Percentiles rank a stretch among this genome's conserved stretches.
Conservation (phyloP, 352 stramenopile species). For the Pythium rhizo-oryzae region DNA sequence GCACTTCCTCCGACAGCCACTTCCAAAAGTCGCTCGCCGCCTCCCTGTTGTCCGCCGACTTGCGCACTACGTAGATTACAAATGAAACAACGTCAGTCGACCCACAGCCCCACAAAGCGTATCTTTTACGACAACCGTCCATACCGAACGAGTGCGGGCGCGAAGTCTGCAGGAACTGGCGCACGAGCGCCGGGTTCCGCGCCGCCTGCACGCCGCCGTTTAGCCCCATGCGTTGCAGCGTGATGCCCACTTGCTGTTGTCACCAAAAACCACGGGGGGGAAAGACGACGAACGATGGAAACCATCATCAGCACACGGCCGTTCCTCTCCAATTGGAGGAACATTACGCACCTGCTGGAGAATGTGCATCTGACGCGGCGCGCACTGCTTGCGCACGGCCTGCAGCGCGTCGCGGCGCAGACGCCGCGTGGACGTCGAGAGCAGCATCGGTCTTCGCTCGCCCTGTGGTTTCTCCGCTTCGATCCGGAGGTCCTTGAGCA, state of each 20-base stretch:
- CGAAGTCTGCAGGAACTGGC: slow-evolving; percentile 56
- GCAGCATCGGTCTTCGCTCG: slow-evolving; percentile 29
- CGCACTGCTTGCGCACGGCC: slow-evolving; percentile 56
- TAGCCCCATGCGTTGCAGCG: slow-evolving; percentile 57
- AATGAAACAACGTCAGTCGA: slow-evolving; percentile 2
- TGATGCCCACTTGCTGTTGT: slow-evolving; percentile 64
- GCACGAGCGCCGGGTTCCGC: slow-evolving; percentile 39
- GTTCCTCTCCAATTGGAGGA: slow-evolving; percentile 2
- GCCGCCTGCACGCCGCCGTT: slow-evolving; percentile 38
- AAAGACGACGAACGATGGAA: neutral
- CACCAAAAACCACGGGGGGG: neutral
- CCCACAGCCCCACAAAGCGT: neutral
- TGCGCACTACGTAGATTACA: slow-evolving; percentile 41
- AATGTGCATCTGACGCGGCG: slow-evolving; percentile 63
- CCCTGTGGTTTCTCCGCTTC: neutral
- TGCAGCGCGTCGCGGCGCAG: slow-evolving; percentile 59
- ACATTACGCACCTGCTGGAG: slow-evolving; percentile 61
- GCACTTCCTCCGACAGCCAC: slow-evolving; percentile 84
- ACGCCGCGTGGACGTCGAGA: slow-evolving; percentile 73
- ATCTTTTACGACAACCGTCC: slow-evolving; percentile 18
- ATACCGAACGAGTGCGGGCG: slow-evolving; percentile 59
- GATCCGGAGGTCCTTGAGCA: neutral
- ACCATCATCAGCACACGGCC: neutral
- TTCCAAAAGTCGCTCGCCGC: slow-evolving; percentile 66
- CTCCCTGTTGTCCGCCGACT: slow-evolving; percentile 37